A percentile compares a stretch with the other conserved stretches of the same genome.
Evolutionary conservation across 2,329 filamentous ascomycete species (phyloP).

Genomic region (Bipolaris sorokiniana): DNA sequence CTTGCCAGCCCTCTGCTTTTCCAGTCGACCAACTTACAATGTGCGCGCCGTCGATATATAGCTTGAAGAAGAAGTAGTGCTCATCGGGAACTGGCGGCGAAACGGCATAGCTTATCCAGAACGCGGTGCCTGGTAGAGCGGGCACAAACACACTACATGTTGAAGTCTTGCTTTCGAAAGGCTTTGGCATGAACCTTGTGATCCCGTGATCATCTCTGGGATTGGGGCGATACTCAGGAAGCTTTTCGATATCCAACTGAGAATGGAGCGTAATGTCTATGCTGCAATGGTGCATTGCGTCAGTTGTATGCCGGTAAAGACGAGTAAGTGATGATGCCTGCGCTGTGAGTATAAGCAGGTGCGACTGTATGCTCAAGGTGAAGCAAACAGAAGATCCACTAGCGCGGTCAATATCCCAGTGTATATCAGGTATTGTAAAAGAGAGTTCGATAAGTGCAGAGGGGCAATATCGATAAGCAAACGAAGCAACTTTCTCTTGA

Average conservation of each 20-base stretch:
- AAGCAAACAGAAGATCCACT: neutral
- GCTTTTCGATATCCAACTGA: slow-evolving; percentile 48
- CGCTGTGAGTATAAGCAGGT: neutral
- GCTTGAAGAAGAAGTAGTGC: slow-evolving; percentile 55
- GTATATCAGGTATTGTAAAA: neutral
- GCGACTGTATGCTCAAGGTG: neutral
- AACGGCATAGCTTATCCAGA: slow-evolving; percentile 54
- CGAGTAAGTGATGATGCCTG: neutral
- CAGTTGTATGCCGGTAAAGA: neutral
- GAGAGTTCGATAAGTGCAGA: neutral
- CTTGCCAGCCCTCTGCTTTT: slow-evolving; percentile 50
- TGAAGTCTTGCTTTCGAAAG: slow-evolving; percentile 33
- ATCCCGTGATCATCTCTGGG: slow-evolving; percentile 22
- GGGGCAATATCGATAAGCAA: neutral
- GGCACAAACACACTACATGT: slow-evolving; percentile 47
- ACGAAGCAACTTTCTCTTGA: neutral
- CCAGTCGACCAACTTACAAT: slow-evolving; percentile 55
- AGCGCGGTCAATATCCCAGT: neutral
- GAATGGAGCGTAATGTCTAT: slow-evolving; percentile 51
- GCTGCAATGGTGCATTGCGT: slow-evolving; percentile 43
- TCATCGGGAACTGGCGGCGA: slow-evolving; percentile 37
- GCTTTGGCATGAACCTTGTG: slow-evolving; percentile 8
- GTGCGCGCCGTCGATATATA: slow-evolving; percentile 49
- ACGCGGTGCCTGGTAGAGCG: slow-evolving; percentile 46
- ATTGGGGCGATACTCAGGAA: slow-evolving; percentile 48